A percentile compares a stretch with the other conserved stretches of the same genome.
Conservation (phyloP, 345 rosid genomes). For the Stellera chamaejasme region DNA sequence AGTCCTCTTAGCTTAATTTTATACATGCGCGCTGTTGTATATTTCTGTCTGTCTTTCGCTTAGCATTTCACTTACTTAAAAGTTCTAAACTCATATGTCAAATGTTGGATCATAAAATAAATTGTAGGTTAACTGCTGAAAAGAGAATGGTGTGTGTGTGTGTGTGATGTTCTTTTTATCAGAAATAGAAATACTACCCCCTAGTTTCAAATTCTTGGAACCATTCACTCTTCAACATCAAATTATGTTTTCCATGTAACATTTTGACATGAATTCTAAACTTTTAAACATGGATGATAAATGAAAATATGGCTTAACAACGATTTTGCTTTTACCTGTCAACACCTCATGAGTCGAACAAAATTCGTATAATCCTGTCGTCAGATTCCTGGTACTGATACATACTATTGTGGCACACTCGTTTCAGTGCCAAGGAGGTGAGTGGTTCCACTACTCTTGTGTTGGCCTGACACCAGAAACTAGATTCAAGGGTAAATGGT, state of each 20-base stretch:
- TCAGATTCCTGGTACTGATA: background rate
- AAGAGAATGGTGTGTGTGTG: background rate
- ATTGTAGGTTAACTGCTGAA: background rate
- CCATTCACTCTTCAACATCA: too few species aligned
- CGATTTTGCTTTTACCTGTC: background rate
- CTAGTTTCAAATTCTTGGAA: too few species aligned
- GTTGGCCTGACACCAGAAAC: slow-evolving; percentile 97
- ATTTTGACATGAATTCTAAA: too few species aligned
- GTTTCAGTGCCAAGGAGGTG: slow-evolving; percentile 95
- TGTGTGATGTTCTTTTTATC: background rate
- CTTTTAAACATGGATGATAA: too few species aligned
- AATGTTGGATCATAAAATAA: background rate
- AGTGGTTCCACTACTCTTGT: slow-evolving; percentile 97
- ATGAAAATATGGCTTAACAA: background rate
- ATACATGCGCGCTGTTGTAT: background rate
- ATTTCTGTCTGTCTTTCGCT: background rate
- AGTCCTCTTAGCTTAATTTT: slow-evolving; percentile 22
- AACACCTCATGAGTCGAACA: background rate
- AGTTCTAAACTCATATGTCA: too few species aligned
- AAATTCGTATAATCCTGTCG: background rate
- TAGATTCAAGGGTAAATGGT: slow-evolving; percentile 98
- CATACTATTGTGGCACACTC: background rate
- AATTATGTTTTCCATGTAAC: too few species aligned
- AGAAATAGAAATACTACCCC: background rate
- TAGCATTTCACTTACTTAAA: slow-evolving; percentile 4